These are phyloP conservation scores for Ophiostoma angusticollis DNA, from an alignment of 2,329 filamentous ascomycete genomes.

Conservation along the genomic window DNA sequence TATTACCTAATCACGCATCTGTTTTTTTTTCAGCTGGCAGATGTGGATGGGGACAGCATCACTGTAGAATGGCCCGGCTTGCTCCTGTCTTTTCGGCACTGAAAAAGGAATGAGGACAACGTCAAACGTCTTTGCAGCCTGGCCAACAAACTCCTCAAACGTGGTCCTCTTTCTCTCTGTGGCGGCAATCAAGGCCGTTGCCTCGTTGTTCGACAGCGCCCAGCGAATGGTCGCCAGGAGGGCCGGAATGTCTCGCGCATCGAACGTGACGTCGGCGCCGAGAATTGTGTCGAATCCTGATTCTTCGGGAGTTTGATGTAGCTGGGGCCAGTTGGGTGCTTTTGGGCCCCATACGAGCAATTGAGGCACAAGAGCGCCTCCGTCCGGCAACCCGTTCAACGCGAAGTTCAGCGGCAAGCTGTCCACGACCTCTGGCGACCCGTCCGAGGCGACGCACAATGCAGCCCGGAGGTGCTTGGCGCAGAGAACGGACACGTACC, in stretches of 20 bases:
- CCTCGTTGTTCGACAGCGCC: conserved; percentile 38
- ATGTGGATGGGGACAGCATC: conserved; percentile 48
- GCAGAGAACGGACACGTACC: conserved; percentile 61
- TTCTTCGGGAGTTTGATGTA: too few species aligned
- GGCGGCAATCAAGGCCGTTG: conserved; percentile 53
- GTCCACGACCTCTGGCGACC: conserved; percentile 58
- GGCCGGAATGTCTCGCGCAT: conserved; percentile 47
- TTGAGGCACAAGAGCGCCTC: conserved; percentile 31
- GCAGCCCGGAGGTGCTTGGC: conserved; percentile 49
- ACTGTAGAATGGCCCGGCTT: conserved; percentile 53
- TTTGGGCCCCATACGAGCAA: conserved; percentile 48
- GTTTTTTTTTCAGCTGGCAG: conserved; percentile 18
- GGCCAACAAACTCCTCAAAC: conserved; percentile 48
- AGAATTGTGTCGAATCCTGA: conserved; percentile 49
- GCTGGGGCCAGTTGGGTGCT: background rate
- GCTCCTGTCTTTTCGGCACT: conserved; percentile 26
- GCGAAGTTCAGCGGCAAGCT: conserved; percentile 54
- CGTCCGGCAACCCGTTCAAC: conserved; percentile 50
- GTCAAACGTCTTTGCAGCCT: conserved; percentile 33
- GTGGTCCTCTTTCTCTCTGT: conserved; percentile 60
- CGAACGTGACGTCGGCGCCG: conserved; percentile 70
- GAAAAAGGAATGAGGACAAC: conserved; percentile 32
- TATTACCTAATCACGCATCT: background rate
- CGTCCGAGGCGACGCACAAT: conserved; percentile 58
- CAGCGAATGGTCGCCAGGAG: conserved; percentile 42